Evolutionary conservation across 805 yeast species (phyloP).

Genomic region (Teunomyces gatunensis): DNA sequence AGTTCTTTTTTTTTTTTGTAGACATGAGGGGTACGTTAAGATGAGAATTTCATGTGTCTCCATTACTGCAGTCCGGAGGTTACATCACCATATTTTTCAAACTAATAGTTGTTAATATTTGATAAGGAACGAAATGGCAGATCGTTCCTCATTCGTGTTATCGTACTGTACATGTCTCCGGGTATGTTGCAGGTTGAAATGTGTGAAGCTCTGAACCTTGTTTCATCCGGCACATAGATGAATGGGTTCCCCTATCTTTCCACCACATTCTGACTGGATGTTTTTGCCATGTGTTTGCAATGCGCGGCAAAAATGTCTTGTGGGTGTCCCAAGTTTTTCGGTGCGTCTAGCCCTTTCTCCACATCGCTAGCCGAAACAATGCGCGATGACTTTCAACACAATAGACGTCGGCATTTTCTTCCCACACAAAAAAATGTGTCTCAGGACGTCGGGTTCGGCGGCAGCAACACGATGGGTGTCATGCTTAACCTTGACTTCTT

Average conservation of each 20-base stretch:
- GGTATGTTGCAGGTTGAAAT: not conserved
- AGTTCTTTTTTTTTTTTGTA: not conserved
- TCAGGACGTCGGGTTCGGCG: not conserved
- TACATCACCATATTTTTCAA: not conserved
- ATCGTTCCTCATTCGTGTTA: not conserved
- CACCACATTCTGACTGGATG: not conserved
- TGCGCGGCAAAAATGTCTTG: not conserved
- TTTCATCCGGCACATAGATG: too few relatives aligned
- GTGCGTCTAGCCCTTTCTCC: not conserved
- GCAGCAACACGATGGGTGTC: conserved; percentile 8
- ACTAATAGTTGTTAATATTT: not conserved
- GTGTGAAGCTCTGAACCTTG: not conserved
- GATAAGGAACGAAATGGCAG: not conserved
- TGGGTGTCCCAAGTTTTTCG: not conserved
- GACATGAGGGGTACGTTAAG: not conserved
- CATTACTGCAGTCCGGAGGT: not conserved
- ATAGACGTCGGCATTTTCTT: not conserved
- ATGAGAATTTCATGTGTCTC: not conserved
- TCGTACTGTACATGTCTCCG: not conserved
- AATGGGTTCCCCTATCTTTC: not conserved
- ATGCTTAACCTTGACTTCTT: conserved; percentile 12
- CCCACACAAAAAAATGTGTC: not conserved
- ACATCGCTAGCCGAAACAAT: not conserved
- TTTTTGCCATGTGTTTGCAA: not conserved
- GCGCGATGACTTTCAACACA: not conserved